These are phyloP conservation scores for Macrophomina pseudophaseolina DNA, from an alignment of 2,329 filamentous ascomycete species.

Conservation along the genomic window DNA sequence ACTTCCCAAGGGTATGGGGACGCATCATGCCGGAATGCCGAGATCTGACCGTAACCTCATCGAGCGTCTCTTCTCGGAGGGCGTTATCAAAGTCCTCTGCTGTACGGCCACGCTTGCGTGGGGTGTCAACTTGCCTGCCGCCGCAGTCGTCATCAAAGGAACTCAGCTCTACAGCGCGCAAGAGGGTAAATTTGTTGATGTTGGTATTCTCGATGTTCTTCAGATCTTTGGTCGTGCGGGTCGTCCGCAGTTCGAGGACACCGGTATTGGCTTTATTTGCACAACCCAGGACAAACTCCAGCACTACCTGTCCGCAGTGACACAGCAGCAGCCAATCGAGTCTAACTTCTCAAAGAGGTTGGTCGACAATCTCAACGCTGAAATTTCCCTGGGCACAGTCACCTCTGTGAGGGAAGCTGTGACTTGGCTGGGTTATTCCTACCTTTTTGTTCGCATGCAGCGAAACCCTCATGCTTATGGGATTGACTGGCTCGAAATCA, in stretches of 20 bases:
- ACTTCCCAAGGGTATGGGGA: slow-evolving; percentile 86
- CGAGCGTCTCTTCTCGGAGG: slow-evolving; percentile 87
- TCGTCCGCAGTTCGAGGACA: slow-evolving; percentile 96
- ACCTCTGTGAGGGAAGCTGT: slow-evolving; percentile 93
- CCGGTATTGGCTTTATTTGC: slow-evolving; percentile 96
- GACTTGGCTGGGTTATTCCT: slow-evolving; percentile 97
- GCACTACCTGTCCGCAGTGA: slow-evolving; percentile 91
- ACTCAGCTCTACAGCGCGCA: slow-evolving; percentile 97
- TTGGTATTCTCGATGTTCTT: slow-evolving; percentile 94
- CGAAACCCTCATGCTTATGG: slow-evolving; percentile 90
- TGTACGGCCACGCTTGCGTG: slow-evolving; percentile 97
- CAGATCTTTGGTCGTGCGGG: slow-evolving; percentile 99
- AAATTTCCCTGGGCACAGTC: slow-evolving; percentile 91
- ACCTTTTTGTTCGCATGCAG: slow-evolving; percentile 95
- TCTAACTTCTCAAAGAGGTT: slow-evolving; percentile 93
- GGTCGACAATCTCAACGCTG: slow-evolving; percentile 95
- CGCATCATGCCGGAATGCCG: slow-evolving; percentile 96
- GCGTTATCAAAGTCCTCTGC: slow-evolving; percentile 94
- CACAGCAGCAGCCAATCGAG: slow-evolving; percentile 94
- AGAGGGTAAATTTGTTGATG: slow-evolving; percentile 93
- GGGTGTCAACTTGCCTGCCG: slow-evolving; percentile 98
- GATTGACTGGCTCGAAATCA: slow-evolving; percentile 90
- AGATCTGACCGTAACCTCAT: slow-evolving; percentile 94
- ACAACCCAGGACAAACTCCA: slow-evolving; percentile 92
- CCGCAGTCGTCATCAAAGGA: slow-evolving; percentile 96